phyloP scores from a whole-genome alignment of 306 rosid genomes.

The Quercus glauca region DNA sequence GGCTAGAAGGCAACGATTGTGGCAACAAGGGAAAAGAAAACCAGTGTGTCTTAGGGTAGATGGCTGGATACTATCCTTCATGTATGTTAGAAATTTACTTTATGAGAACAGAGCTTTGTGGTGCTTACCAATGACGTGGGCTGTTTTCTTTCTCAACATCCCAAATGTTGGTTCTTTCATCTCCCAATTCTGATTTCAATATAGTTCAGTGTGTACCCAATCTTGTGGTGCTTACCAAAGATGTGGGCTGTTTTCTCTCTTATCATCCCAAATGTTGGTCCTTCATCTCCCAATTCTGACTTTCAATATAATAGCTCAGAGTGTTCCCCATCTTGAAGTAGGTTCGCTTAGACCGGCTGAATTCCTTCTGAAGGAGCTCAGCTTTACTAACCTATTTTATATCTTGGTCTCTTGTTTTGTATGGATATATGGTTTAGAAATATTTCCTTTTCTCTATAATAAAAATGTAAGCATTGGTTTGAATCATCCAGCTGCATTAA shows the following conservation, averaged over 20 bases:
- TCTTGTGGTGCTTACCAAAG: not conserved
- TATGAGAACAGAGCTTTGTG: not conserved
- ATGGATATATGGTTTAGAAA: no score
- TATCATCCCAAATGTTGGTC: not conserved
- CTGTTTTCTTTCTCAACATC: not conserved
- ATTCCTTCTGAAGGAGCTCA: not conserved
- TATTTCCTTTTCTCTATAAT: no score
- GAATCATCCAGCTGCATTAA: no score
- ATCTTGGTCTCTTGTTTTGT: no score
- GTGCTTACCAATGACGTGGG: not conserved
- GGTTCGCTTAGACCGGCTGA: not conserved
- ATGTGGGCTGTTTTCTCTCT: not conserved
- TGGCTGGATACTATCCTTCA: conserved; percentile 10
- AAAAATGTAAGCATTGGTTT: no score
- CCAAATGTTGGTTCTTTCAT: not conserved
- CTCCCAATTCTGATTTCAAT: not conserved
- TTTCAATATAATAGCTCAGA: no score
- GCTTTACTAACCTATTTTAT: not conserved
- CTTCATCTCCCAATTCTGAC: not conserved
- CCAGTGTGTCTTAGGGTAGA: conserved; percentile 1
- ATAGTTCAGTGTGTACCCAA: no score
- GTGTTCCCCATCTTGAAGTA: not conserved
- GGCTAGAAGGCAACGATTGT: conserved; percentile 22
- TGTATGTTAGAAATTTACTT: conserved; percentile 18
- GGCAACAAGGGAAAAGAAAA: conserved; percentile 11